Conservation (phyloP, 2,329 filamentous ascomycete species). For the Lasiodiplodia sp. region DNA sequence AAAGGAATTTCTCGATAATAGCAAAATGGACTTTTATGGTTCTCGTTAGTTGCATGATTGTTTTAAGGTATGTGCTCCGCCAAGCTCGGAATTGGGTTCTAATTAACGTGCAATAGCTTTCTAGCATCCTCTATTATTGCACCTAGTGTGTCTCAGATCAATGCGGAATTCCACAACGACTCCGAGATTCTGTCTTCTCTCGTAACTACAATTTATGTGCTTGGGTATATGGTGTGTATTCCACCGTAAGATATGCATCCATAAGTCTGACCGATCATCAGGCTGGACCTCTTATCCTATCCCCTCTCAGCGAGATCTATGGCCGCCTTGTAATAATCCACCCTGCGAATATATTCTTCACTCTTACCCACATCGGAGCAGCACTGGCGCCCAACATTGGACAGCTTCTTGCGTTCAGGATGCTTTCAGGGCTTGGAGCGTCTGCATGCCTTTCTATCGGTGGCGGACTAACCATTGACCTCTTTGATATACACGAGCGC, state of each 20-base stretch:
- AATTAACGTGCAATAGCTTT: conserved; percentile 34
- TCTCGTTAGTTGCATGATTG: conserved; percentile 42
- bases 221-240: conserved; percentile 42
- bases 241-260: not conserved
- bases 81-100: not conserved
- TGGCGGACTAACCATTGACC: not conserved
- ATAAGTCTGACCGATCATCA: not conserved
- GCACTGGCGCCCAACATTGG: not conserved
- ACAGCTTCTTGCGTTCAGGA: conserved; percentile 6
- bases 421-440: not conserved
- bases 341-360: conserved; percentile 26
- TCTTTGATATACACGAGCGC: conserved; percentile 12
- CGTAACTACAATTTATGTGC: conserved; percentile 44
- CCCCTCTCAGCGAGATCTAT: conserved; percentile 31
- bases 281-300: conserved; percentile 32
- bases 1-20: conserved; percentile 39
- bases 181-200: conserved; percentile 42
- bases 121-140: conserved; percentile 47
- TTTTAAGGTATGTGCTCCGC: conserved; percentile 33
- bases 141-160: conserved; percentile 43
- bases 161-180: conserved; percentile 42
- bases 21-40: conserved; percentile 41
- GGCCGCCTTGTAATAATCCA: conserved; percentile 25
- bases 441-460: conserved; percentile 2
- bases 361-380: not conserved